Evolutionary conservation across 495 filamentous ascomycete genomes (phyloP), one percentile per base, ranked within the genome.

Genomic region (Talaromyces proteolyticus): DNA sequence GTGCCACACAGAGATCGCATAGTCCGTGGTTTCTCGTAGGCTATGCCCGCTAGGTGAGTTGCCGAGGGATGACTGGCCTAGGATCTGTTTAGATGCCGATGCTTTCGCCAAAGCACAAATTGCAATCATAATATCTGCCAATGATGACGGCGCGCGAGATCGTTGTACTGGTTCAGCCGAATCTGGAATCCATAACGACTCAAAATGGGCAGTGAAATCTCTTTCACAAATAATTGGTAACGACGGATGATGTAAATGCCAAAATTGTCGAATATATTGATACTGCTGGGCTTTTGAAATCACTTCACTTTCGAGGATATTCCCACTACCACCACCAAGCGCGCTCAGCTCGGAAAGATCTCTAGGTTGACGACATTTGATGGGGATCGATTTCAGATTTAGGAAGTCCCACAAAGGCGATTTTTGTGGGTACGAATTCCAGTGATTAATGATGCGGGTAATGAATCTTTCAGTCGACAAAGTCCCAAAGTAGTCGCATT

Each of bases 1-100:
- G 47, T 69, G 63, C 62, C 62, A 70, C 17, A 72, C 72, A 0
- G 68, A 69, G 25, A 73, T 64, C 2, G 8, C 29, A 34, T 34
- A 10, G 29, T 14, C 14, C 8, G 8, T 34, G 29, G 29, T 8
- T 10, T 8, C 29, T 14, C 29, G 8, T 1, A 34, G 29, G 4
- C 29, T 34, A 34, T 34, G 8, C 8, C 29, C 14, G 14, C 29
- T 34, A 34, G 29, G 29, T 10, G 29, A 34, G 14, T 34, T 10
- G 14, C 14, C 29, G 8, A 10, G 29, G 14, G 29, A 34, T 14
- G 1, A 14, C 29, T 34, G 29, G 14, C 29, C 8, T 14, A 34
- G 4, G 14, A 14, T 8, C 29, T 34, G 29, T 34, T 34, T 34
- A 14, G 29, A 34, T 14, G 29, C 8, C 14, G 29, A 34, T 14